Evolutionary conservation across 176 grass and related monocot species (phyloP).

Genomic region (Oropetium thomaeum): DNA sequence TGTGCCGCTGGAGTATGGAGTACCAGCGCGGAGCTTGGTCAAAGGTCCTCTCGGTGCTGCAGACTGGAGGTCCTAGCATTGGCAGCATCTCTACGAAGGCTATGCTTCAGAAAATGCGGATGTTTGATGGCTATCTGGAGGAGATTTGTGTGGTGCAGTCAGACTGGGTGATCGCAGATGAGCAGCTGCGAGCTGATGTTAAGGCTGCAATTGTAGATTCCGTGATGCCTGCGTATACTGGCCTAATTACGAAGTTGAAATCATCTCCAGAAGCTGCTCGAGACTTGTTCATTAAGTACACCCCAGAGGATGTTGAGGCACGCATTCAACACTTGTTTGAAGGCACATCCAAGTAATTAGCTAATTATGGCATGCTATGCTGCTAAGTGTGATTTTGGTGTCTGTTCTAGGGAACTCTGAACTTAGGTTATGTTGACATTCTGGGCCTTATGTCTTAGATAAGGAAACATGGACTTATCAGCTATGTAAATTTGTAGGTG

Average conservation of each 20-base stretch:
- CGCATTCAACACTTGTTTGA: slow-evolving; percentile 76
- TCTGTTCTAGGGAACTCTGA: slow-evolving; percentile 7
- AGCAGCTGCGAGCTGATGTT: slow-evolving; percentile 59
- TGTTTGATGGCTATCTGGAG: slow-evolving; percentile 82
- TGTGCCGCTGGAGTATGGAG: slow-evolving; percentile 76
- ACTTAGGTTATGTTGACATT: slow-evolving; percentile 15
- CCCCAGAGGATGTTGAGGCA: slow-evolving; percentile 65
- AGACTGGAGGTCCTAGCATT: slow-evolving; percentile 55
- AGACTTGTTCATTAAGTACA: slow-evolving; percentile 73
- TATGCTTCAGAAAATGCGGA: slow-evolving; percentile 69
- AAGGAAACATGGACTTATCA: slow-evolving; percentile 16
- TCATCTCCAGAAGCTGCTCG: slow-evolving; percentile 47
- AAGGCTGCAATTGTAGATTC: slow-evolving; percentile 45
- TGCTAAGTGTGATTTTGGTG: slow-evolving; percentile 20
- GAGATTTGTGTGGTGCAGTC: slow-evolving; percentile 61
- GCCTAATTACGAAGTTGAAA: slow-evolving; percentile 54
- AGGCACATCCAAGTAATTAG: slow-evolving; percentile 59
- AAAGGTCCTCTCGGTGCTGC: slow-evolving; percentile 73
- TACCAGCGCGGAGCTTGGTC: slow-evolving; percentile 80
- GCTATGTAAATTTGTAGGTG: slow-evolving; percentile 41
- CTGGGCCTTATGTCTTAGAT: slow-evolving; percentile 25
- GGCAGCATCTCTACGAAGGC: slow-evolving; percentile 35
- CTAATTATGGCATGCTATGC: slow-evolving; percentile 17
- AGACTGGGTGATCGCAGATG: slow-evolving; percentile 73
- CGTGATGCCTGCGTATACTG: slow-evolving; percentile 61